Evolutionary conservation across 768 basidiomycete genomes (phyloP).

Genomic region (Pulveroboletus sp.): DNA sequence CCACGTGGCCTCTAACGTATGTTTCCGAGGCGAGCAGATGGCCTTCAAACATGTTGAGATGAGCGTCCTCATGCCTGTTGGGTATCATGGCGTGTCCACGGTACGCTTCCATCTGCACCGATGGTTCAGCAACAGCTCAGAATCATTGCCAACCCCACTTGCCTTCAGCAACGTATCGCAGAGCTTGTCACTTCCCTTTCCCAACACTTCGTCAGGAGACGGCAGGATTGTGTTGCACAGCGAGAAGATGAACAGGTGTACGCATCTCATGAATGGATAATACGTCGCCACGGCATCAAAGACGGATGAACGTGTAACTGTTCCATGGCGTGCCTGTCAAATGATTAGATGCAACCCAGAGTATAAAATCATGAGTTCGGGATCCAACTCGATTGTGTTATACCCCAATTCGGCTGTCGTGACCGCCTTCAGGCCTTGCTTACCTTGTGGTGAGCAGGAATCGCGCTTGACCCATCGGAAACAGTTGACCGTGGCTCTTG

Average conservation of each 20-base stretch:
- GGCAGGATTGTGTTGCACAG: constrained; percentile 98
- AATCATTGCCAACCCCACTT: constrained; percentile 19
- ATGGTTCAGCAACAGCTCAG: constrained; percentile 4
- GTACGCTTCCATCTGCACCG: constrained; percentile 86
- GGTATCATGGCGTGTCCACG: constrained; percentile 94
- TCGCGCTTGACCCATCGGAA: constrained; percentile 99
- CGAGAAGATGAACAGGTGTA: constrained; percentile 99
- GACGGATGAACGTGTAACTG: constrained; percentile 94
- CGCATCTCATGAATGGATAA: constrained; percentile 99
- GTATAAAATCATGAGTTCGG: constrained; percentile 86
- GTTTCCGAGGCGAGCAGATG: constrained; percentile 97
- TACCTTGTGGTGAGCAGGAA: constrained; percentile 96
- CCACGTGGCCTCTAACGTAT: constrained; percentile 98
- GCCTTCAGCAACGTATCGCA: constrained; percentile 99
- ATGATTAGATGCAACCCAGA: background rate
- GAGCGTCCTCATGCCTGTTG: constrained; percentile 90
- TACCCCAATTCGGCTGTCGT: constrained; percentile 96
- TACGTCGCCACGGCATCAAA: constrained; percentile 99
- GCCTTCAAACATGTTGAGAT: constrained; percentile 91
- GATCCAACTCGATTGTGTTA: constrained; percentile 94
- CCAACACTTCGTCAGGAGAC: constrained; percentile 90
- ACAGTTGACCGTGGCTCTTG: constrained; percentile 80
- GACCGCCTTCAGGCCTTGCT: constrained; percentile 97
- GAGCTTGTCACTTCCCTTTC: constrained; percentile 94
- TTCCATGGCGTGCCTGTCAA: constrained; percentile 84